Base-by-base conservation (phyloP, 208 protist species). In the Herpetomonas tarakana region DNA sequence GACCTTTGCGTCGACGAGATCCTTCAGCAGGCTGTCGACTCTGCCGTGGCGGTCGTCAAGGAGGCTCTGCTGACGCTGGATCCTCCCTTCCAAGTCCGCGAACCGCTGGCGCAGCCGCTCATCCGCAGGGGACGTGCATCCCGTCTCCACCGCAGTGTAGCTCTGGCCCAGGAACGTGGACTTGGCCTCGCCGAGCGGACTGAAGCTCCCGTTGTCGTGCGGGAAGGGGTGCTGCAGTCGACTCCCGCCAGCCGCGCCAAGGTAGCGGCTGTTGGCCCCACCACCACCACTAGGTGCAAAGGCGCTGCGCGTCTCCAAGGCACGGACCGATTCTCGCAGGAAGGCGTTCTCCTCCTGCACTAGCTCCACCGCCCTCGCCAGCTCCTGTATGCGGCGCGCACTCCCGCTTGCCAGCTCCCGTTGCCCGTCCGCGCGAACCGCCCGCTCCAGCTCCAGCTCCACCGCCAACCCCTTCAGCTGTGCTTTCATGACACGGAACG, bases 391-490 rank as follows among this genome's bases (percentile, higher is more conserved):
- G 25, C 92, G 68, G 2, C 74, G 65, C 1, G 62, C 62, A 35
- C 72, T 45, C 26, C 72, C 65, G 46, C 62, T 59, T 16, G 73
- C 53, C 52, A 92, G 50, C 27, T 88, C 81, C 18, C 71, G 78
- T 24, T 88, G 66, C 45, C 68, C 70, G 59, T 86, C 76, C 0
- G 62, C 68, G 50, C 84, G 83, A n/a, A 84, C 75, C 7, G 62
- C 64, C 26, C 80, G 78, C 74, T 92, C 88, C 28, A 89, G 74
- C 65, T 90, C 82, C 24, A 94, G 55, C 58, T 91, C 83, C 26
- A 78, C 61, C 26, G 78, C 22, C 19, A 74, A 72, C 18, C 78
- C 85, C 18, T 79, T 71, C 57, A 91, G 46, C 61, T 86, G 71
- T 0, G 74, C 77, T 31, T 83, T 59, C 11, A 83, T 35, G 19